Evolutionary conservation across 1,284 basidiomycete genomes (phyloP).

Genomic region (Ceratobasidium sp.): DNA sequence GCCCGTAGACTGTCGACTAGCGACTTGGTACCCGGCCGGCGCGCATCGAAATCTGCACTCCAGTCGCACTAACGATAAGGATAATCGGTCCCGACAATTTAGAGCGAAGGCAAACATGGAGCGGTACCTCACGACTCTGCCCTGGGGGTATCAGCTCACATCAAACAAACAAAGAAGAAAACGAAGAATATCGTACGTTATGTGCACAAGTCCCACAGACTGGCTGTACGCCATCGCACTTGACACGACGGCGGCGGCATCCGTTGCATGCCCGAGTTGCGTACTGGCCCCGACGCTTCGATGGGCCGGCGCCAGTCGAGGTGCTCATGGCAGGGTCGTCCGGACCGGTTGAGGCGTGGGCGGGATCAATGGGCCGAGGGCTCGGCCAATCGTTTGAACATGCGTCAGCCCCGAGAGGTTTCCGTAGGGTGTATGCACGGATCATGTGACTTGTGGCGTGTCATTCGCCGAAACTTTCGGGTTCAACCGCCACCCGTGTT

Average conservation of each 20-base stretch:
- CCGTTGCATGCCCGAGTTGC: constrained; percentile 26
- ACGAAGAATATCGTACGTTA: not conserved
- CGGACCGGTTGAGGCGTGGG: too few relatives aligned
- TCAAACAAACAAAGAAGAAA: not conserved
- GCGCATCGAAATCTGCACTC: constrained; percentile 14
- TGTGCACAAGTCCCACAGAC: constrained; percentile 26
- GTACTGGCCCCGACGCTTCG: constrained; percentile 28
- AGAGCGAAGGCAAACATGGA: too few relatives aligned
- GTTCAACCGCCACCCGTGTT: too few relatives aligned
- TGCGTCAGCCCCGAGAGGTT: too few relatives aligned
- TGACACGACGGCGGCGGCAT: constrained; percentile 42
- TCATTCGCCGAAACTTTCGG: too few relatives aligned
- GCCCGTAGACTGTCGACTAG: constrained; percentile 29
- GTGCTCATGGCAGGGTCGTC: too few relatives aligned
- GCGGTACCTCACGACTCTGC: constrained; percentile 32
- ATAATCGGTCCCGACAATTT: too few relatives aligned
- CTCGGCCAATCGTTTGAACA: too few relatives aligned
- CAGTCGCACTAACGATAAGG: constrained; percentile 4
- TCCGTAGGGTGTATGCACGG: too few relatives aligned
- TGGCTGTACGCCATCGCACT: constrained; percentile 37
- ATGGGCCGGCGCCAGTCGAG: constrained; percentile 11
- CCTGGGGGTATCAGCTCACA: not conserved
- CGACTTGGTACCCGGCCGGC: constrained; percentile 21
- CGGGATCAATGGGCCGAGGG: too few relatives aligned
- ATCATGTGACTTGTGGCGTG: too few relatives aligned